Percentiles rank a stretch among this genome's conserved stretches.
Conservation (phyloP, 306 rosid species). For the Potentilla sterilis region DNA sequence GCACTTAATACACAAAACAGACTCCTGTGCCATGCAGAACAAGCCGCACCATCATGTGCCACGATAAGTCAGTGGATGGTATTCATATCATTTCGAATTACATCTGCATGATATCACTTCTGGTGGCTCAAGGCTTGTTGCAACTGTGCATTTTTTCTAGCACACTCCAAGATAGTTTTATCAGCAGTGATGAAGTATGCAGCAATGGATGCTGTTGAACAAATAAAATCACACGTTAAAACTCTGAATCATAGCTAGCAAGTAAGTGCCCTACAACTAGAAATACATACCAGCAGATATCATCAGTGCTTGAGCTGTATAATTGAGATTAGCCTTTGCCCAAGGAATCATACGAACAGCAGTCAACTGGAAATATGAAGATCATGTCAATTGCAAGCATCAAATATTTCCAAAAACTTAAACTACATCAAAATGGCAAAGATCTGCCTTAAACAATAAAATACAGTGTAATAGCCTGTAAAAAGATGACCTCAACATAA, state of each 20-base stretch:
- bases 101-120: slow-evolving; percentile 18
- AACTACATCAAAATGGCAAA: not conserved
- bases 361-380: slow-evolving; percentile 46
- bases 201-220: slow-evolving; percentile 71
- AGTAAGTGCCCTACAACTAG: not conserved
- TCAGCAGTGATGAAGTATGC: slow-evolving; percentile 79
- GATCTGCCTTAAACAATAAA: not conserved
- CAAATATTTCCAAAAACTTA: not conserved
- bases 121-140: slow-evolving; percentile 59
- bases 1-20: slow-evolving; percentile 3
- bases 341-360: slow-evolving; percentile 87
- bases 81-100: not conserved
- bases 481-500: not conserved
- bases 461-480: not conserved
- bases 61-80: not conserved
- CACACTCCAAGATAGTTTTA: slow-evolving; percentile 83
- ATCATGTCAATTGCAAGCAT: slow-evolving; percentile 1
- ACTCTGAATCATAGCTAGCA: not conserved
- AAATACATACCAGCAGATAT: slow-evolving; percentile 70
- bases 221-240: slow-evolving; percentile 27
- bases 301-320: slow-evolving; percentile 90
- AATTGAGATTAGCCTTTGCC: slow-evolving; percentile 93
- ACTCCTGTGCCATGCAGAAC: not conserved
- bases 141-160: slow-evolving; percentile 70
- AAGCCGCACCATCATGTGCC: slow-evolving; percentile 16